Evolutionary conservation across 306 rosid species (phyloP).

Genomic region (Acacia confusa): DNA sequence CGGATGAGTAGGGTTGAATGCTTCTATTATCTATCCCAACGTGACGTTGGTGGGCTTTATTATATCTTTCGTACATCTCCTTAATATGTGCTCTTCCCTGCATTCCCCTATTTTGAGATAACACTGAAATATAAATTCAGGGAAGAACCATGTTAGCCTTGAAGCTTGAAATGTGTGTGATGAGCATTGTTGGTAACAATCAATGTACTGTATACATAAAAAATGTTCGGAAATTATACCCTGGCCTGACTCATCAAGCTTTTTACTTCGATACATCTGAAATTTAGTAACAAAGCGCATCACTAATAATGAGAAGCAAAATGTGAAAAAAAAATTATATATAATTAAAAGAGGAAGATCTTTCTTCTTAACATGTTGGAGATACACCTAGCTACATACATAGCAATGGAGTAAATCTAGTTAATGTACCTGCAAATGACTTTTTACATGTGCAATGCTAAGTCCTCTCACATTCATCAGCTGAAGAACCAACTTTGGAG

Average conservation of each 20-base stretch:
- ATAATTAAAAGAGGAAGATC: neutral
- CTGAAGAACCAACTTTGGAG: slow-evolving; percentile 88
- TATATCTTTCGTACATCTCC: slow-evolving; percentile 53
- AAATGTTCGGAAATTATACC: slow-evolving; percentile 45
- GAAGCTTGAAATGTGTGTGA: slow-evolving; percentile 12
- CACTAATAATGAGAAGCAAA: neutral
- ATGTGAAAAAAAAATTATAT: neutral
- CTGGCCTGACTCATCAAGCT: slow-evolving; percentile 83
- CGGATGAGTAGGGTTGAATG: slow-evolving; percentile 35
- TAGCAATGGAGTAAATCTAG: neutral
- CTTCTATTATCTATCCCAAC: slow-evolving; percentile 38
- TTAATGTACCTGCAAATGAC: slow-evolving; percentile 66
- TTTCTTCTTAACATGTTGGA: neutral
- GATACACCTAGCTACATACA: too few relatives aligned
- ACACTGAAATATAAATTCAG: slow-evolving; percentile 45
- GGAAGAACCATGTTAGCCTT: slow-evolving; percentile 12
- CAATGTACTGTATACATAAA: neutral
- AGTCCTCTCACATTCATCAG: slow-evolving; percentile 92
- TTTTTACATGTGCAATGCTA: slow-evolving; percentile 89
- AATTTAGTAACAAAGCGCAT: neutral
- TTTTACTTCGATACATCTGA: slow-evolving; percentile 91
- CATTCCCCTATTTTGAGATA: slow-evolving; percentile 43
- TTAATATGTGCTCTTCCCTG: slow-evolving; percentile 52
- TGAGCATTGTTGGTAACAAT: neutral
- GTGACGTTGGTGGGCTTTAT: slow-evolving; percentile 38